A percentile compares a stretch with the other conserved stretches of the same genome.
These are phyloP conservation scores for Lepidium aucheri DNA, from an alignment of 345 rosid genomes.

Conservation along the genomic window DNA sequence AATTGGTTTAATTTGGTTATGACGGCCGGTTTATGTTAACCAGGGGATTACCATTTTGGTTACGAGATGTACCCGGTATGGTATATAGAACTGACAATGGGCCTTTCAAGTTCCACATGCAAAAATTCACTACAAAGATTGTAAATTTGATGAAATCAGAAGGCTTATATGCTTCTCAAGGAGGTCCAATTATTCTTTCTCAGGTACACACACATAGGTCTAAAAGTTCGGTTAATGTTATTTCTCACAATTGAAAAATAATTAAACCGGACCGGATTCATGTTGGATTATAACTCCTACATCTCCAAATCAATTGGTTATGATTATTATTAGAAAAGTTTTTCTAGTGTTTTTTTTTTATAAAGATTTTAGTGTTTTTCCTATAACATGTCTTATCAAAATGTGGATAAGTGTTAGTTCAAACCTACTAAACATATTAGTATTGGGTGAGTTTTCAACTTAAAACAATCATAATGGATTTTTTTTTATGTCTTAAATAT, in stretches of 20 bases:
- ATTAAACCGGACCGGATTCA: not conserved
- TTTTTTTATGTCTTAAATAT: no score
- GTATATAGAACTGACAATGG: constrained; percentile 64
- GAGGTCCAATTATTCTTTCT: constrained; percentile 93
- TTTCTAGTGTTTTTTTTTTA: no score
- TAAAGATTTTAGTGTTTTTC: no score
- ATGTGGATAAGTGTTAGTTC: no score
- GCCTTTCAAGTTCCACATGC: constrained; percentile 79
- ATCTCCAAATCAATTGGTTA: no score
- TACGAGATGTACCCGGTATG: constrained; percentile 71
- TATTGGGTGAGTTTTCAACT: no score
- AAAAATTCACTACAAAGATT: constrained; percentile 54
- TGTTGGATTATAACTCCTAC: no score
- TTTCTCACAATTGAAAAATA: not conserved
- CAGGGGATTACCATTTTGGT: constrained; percentile 89
- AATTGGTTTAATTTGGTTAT: not conserved
- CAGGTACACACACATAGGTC: constrained; percentile 38
- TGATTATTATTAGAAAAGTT: no score
- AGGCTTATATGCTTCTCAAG: constrained; percentile 73
- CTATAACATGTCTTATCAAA: no score
- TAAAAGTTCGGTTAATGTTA: not conserved
- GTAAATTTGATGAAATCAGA: constrained; percentile 74
- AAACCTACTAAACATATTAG: no score
- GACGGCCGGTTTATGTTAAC: not conserved
- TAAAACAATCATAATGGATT: no score